Evolutionary conservation across 2,329 filamentous ascomycete genomes (phyloP), one percentile per base, ranked within the genome.

Genomic region (Teratosphaeria nubilosa): DNA sequence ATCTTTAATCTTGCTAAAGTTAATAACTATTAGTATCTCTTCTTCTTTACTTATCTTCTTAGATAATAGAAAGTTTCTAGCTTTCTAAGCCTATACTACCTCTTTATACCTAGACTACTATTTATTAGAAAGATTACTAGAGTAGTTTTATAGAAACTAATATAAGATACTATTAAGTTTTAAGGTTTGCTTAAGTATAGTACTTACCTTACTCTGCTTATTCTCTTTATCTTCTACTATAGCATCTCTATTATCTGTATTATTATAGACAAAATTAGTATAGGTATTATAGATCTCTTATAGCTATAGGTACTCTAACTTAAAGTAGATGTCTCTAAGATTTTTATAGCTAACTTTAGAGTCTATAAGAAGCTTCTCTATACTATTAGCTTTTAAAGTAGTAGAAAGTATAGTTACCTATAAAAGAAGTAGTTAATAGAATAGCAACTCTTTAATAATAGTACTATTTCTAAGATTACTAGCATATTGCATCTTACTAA

Each of bases 381-480:
- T 69, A 41, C 69, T 78, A 30, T 72, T 68, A 10, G 77, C 72
- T 56, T 71, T 66, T 7, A 80, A 64, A 5, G 78, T 77, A 27
- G 71, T 70, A 3, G 76, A 77, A 0, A 80, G 69, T 13, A 80
- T 64, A 3, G 74, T 70, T 1, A 76, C 74, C 50, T 79, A 76
- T 3, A 74, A 73, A 9, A 80, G 67, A 16, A 80, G 63, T 9
- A 79, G 68, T 48, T 77, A 73, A 60, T 78, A 80, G 57, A 80
- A 78, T 1, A 80, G 64, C 13, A 79, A 69, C 56, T 74, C 66
- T 66, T 80, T 80, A 63, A 80, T 77, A 62, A 80, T 76, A 13
- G 71, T 69, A 32, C 80, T 72, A n/a, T 80, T 76, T 2, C 69
- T 32, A 11, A 32, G 31, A 32, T 6, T 32, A n/a, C n/a, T n/a